Percentiles rank a stretch among this genome's conserved stretches.
Conservation (phyloP, 164 flowering plant species). For the Warburgia ugandensis region DNA sequence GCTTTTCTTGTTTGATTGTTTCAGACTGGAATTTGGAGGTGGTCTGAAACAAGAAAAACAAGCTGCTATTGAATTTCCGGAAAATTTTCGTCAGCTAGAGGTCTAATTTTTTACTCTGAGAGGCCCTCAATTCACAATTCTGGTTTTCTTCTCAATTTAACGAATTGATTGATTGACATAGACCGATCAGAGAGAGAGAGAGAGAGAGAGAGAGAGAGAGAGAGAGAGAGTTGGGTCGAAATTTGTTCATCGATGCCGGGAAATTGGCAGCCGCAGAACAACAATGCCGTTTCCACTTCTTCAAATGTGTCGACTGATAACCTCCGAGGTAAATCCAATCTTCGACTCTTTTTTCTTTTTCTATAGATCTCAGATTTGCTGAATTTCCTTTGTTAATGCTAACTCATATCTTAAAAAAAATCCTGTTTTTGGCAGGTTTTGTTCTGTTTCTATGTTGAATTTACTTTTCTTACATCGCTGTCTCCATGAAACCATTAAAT, state of each 20-base stretch:
- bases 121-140: neutral
- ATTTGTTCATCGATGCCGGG: constrained; percentile 41
- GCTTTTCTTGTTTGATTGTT: neutral
- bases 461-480: neutral
- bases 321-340: constrained; percentile 31
- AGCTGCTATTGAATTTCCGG: neutral
- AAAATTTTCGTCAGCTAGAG: neutral
- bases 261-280: constrained; percentile 33
- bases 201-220: constrained; percentile 12
- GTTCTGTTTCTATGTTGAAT: neutral
- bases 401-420: neutral
- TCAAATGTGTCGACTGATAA: constrained; percentile 27
- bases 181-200: neutral
- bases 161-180: constrained; percentile 4
- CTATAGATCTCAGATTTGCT: no score
- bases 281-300: constrained; percentile 27
- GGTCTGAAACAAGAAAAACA: neutral
- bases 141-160: neutral
- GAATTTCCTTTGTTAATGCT: neutral
- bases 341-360: neutral
- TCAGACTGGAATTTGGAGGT: neutral
- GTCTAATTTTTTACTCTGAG: neutral
- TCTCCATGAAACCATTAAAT: neutral
- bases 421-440: neutral
- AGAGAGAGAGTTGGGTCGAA: neutral